These are phyloP conservation scores for Solanum infundibuliforme DNA, from an alignment of 257 asterid genomes.

Conservation along the genomic window DNA sequence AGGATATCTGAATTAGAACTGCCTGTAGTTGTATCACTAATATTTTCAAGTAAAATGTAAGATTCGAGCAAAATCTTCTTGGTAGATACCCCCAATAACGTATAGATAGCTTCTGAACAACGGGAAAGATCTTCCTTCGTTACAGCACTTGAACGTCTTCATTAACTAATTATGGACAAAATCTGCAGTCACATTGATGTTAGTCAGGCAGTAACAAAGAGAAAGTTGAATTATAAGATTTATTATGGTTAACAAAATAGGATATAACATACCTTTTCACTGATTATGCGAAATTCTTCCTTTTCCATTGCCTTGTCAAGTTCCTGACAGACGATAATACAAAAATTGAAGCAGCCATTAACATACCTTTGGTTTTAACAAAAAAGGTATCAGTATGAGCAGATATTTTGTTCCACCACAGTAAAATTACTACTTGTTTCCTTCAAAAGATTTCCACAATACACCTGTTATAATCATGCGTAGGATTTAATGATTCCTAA, in stretches of 20 bases:
- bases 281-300: conserved; percentile 1
- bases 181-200: background rate
- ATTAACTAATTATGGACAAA: background rate
- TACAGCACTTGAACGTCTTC: background rate
- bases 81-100: background rate
- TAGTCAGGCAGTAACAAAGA: background rate
- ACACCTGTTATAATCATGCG: background rate
- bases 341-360: background rate
- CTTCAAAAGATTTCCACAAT: background rate
- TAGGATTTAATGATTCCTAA: background rate
- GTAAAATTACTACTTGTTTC: background rate
- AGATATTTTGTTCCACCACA: background rate
- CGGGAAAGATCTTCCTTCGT: background rate
- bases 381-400: background rate
- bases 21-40: background rate
- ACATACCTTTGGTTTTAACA: background rate
- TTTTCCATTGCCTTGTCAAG: conserved; percentile 5
- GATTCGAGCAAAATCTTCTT: background rate
- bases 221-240: background rate
- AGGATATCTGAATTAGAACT: background rate
- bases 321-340: background rate
- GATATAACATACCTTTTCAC: conserved; percentile 1
- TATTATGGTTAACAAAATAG: too few species aligned
- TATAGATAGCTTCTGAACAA: background rate
- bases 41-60: background rate